These are phyloP conservation scores for Aspergillus funiculosus DNA, from an alignment of 495 filamentous ascomycete genomes.

Conservation along the genomic window DNA sequence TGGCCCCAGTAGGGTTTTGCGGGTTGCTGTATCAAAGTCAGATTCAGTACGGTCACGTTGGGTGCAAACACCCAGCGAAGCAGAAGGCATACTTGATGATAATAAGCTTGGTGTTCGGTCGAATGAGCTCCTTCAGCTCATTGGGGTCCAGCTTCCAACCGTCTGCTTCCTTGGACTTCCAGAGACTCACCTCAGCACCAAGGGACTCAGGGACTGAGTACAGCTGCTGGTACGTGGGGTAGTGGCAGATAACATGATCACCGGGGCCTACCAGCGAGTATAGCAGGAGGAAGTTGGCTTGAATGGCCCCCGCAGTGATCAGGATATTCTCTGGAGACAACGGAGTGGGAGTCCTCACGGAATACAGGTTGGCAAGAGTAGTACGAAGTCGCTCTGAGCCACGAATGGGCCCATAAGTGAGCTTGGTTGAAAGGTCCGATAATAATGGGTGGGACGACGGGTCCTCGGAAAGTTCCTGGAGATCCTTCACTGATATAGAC, in stretches of 20 bases:
- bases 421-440: constrained; percentile 40
- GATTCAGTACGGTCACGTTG: not conserved
- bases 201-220: constrained; percentile 71
- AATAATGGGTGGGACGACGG: constrained; percentile 36
- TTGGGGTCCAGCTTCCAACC: constrained; percentile 62
- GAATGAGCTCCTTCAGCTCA: constrained; percentile 62
- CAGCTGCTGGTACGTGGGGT: constrained; percentile 86
- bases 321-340: constrained; percentile 62
- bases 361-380: constrained; percentile 63
- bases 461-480: constrained; percentile 53
- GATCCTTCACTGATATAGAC: constrained; percentile 70
- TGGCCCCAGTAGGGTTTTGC: constrained; percentile 80
- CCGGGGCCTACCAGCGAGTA: constrained; percentile 72
- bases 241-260: constrained; percentile 85
- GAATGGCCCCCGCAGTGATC: constrained; percentile 76
- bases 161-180: constrained; percentile 62
- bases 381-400: constrained; percentile 58
- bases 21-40: too few relatives aligned
- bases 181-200: constrained; percentile 75
- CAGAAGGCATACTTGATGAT: constrained; percentile 51
- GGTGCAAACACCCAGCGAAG: not conserved
- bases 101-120: constrained; percentile 69
- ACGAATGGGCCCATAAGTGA: constrained; percentile 67
- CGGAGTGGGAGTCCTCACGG: constrained; percentile 43
- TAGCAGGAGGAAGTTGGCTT: constrained; percentile 72